A percentile compares a stretch with the other conserved stretches of the same genome.
Evolutionary conservation across 805 yeast genomes (phyloP).

Genomic region (Dipodascopsis uninucleata): DNA sequence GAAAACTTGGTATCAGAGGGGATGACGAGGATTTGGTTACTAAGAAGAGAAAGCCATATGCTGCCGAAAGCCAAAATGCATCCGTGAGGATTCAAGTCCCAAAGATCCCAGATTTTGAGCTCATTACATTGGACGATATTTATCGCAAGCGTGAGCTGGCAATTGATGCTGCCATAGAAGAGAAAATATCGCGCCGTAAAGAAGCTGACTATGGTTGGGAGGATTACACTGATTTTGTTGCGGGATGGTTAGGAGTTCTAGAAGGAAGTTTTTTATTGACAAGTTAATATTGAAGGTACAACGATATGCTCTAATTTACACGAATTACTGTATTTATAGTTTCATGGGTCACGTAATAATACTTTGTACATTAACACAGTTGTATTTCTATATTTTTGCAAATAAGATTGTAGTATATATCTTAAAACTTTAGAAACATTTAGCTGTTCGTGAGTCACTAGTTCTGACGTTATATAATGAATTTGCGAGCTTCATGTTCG

Average conservation of each 20-base stretch:
- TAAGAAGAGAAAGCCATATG: constrained; percentile 58
- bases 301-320: too few species aligned
- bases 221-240: constrained; percentile 40
- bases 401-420: too few species aligned
- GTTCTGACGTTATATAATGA: too few species aligned
- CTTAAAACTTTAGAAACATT: too few species aligned
- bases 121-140: constrained; percentile 75
- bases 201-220: constrained; percentile 70
- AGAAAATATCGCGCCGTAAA: constrained; percentile 67
- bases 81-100: constrained; percentile 43
- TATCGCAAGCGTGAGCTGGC: constrained; percentile 71
- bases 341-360: too few species aligned
- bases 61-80: constrained; percentile 6
- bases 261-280: constrained; percentile 3
- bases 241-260: constrained; percentile 21
- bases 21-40: constrained; percentile 80
- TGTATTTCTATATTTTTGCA: too few species aligned
- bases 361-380: too few species aligned
- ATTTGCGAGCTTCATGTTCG: too few species aligned
- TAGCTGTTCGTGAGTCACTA: too few species aligned
- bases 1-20: constrained; percentile 70
- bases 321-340: too few species aligned
- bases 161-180: constrained; percentile 78
- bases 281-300: too few species aligned
- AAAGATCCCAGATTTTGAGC: constrained; percentile 91